Base-by-base conservation (phyloP, 352 stramenopile species). In the Phytopythium montanum region DNA sequence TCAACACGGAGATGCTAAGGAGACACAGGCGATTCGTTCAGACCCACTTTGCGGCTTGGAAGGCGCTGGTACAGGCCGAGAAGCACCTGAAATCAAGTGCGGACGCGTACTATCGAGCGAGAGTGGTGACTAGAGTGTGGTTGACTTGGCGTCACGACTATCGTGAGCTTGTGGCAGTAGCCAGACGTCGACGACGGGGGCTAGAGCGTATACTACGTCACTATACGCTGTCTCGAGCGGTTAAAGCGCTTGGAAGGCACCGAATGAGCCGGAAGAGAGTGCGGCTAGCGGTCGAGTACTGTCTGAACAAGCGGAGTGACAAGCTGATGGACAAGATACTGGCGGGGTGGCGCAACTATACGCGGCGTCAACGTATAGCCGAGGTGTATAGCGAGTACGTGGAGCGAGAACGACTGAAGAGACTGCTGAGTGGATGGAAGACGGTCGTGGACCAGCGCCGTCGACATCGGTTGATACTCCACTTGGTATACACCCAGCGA, bases 61-160 rank as follows among this genome's bases (percentile, higher is more conserved):
- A 62, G 23, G 50, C 62, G 21, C 56, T 70, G 28, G 61, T 81
- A 1, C 65, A 76, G 1, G 69, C 79, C 53, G 64, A 75, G 55
- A 69, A 57, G 1, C 62, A 86, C 31, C 49, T 91, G n/a, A 55
- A 70, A 2, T n/a, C 57, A 5, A 91, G 81, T 29, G 46, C 85
- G 0, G 61, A 69, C 5, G 54, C 67, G 16, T 91, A 89, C 49
- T 57, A 79, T 34, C 69, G 65, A 46, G 79, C 81, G 5, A 66
- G 75, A 0, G 8, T 87, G n/a, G 38, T 89, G 13, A 89, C 79
- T 0, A 88, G 84, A 52, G 76, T 67, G 51, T 91, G 81, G 81
- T 46, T 88, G 9, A 38, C 79, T 9, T 91, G 81, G 81, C 54
- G 57, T 5, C 76, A 84, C 39, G 81, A 88, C 48, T 83, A 69